phyloP scores from a whole-genome alignment of 208 protist genomes.

The Trypanosoma mega region DNA sequence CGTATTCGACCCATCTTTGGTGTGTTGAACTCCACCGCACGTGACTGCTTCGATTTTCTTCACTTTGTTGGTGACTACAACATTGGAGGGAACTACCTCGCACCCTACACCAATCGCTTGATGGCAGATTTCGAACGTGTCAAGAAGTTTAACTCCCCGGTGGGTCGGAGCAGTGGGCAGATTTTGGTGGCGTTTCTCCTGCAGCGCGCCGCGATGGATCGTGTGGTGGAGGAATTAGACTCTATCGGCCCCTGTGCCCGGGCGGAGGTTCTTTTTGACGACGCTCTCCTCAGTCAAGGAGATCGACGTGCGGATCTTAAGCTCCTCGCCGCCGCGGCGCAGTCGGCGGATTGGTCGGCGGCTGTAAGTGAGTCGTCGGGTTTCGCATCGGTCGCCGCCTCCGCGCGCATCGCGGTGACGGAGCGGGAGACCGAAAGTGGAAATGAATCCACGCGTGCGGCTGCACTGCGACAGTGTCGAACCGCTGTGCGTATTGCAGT shows the following conservation, averaged over 20 bases:
- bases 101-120: slow-evolving; percentile 35
- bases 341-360: slow-evolving; percentile 11
- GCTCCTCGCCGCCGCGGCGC: slow-evolving; percentile 20
- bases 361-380: slow-evolving; percentile 11
- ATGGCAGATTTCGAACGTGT: slow-evolving; percentile 31
- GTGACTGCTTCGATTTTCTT: slow-evolving; percentile 34
- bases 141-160: slow-evolving; percentile 23
- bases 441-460: background rate
- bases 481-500: slow-evolving; percentile 9
- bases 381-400: background rate
- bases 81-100: slow-evolving; percentile 23
- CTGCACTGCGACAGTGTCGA: slow-evolving; percentile 9
- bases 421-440: background rate
- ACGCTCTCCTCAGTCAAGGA: slow-evolving; percentile 20
- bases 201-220: slow-evolving; percentile 26
- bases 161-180: slow-evolving; percentile 15
- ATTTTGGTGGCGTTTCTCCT: slow-evolving; percentile 34
- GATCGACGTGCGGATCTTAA: slow-evolving; percentile 11
- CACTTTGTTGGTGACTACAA: slow-evolving; percentile 25
- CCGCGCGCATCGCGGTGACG: background rate
- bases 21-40: slow-evolving; percentile 22
- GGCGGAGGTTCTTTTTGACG: slow-evolving; percentile 24
- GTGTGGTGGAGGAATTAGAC: slow-evolving; percentile 27
- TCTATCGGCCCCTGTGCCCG: slow-evolving; percentile 14
- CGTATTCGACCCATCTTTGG: slow-evolving; percentile 28